Evolutionary conservation across 192 early-diverging fungal species (phyloP), one percentile per base, ranked within the genome.

Genomic region (Allomyces javanicus): DNA sequence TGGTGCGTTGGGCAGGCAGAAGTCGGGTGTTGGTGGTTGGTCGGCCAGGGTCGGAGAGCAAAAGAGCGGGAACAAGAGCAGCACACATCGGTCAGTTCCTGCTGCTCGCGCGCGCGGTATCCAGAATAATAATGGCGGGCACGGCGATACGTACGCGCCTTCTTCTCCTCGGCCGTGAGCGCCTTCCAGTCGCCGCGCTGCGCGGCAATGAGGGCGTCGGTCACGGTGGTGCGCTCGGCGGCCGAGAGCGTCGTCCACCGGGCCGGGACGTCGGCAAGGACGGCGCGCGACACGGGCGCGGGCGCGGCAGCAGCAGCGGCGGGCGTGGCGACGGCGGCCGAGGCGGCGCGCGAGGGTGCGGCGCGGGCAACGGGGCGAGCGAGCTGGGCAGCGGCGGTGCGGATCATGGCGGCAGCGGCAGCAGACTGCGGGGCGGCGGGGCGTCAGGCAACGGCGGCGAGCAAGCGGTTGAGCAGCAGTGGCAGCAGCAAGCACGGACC

Each of bases 101-200:
- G 0, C 6, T 62, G n/a, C n/a, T 50, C 64, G 66, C 24, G 19
- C 43, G 33, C 64, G 23, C 19, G 6, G 6, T 63, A 33, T 7
- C 25, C 45, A 62, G 44, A 64, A 62, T 43, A 61, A 44, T 33
- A 27, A 22, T 58, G 12, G 62, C 19, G 50, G 1, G 27, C 17
- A 33, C n/a, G 0, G 24, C 12, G 50, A 58, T 62, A 71, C 77
- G 65, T 77, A 91, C 89, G 86, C 70, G 96, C 90, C 72, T 89
- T 86, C 87, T 98, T 98, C 79, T 98, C 84, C 64, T 96, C 94
- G 71, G 88, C 68, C 63, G 93, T 76, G 69, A 98, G 75, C 69
- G 83, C 81, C 79, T 89, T 89, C 96, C 96, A 98, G 82, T 98
- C 92, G 62, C 82, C 88, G 82, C 93, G 93, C 83, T 96, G 91